Percentiles rank a stretch among this genome's conserved stretches.
phyloP scores from a whole-genome alignment of 371 early-diverging fungal genomes.

The Nematocida minor region DNA sequence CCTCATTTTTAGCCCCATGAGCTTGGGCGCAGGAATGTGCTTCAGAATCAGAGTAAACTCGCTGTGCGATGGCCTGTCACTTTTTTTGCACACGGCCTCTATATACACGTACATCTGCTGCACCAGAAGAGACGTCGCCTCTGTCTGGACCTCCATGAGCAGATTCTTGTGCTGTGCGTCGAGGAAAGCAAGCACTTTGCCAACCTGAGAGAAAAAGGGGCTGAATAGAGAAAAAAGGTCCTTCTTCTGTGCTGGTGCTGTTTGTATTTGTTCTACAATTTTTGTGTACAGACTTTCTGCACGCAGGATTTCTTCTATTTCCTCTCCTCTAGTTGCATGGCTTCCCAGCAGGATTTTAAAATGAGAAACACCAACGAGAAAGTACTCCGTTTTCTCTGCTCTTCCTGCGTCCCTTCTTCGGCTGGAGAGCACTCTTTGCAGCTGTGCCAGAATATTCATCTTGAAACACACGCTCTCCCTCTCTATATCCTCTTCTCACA shows the following conservation, averaged over 20 bases:
- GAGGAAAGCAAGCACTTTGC: neutral
- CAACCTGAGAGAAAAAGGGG: neutral
- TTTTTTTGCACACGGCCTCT: neutral
- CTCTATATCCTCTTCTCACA: no score
- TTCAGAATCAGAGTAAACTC: neutral
- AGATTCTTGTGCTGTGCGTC: neutral
- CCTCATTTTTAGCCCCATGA: neutral
- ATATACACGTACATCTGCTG: constrained; percentile 2
- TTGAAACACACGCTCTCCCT: neutral
- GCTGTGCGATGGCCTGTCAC: neutral
- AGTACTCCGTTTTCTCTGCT: neutral
- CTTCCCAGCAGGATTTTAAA: neutral
- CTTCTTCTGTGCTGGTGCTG: neutral
- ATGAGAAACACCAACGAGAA: neutral
- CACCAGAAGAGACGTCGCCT: neutral
- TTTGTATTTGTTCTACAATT: neutral
- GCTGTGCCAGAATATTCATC: constrained; percentile 20
- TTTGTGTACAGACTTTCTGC: neutral
- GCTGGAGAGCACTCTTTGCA: constrained; percentile 9
- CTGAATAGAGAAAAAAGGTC: neutral
- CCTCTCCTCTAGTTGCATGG: neutral
- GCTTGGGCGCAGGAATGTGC: neutral
- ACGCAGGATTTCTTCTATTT: neutral
- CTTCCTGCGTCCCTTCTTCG: neutral
- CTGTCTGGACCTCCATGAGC: neutral